Conservation (phyloP, 2,329 filamentous ascomycete species). For the Venturia nashicola region DNA sequence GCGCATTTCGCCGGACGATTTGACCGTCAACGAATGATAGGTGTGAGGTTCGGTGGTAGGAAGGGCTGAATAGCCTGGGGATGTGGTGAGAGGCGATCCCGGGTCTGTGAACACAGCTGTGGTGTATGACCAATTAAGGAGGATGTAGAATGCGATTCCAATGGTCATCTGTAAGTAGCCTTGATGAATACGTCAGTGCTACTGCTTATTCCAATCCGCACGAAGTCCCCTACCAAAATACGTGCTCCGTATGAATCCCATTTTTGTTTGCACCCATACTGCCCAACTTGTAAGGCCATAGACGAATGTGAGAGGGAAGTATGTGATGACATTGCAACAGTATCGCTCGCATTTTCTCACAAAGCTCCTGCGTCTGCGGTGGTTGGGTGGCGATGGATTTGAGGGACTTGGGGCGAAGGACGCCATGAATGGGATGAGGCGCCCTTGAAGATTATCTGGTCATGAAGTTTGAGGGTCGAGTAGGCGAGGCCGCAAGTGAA, state of each 20-base stretch:
- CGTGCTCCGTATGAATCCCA: constrained; percentile 30
- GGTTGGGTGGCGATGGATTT: background rate
- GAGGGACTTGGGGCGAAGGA: background rate
- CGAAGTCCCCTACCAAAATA: background rate
- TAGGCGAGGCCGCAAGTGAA: background rate
- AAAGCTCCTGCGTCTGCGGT: constrained; percentile 7
- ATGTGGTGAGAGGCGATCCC: constrained; percentile 46
- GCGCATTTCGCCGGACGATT: constrained; percentile 71
- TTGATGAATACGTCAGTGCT: constrained; percentile 24
- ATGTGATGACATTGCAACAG: constrained; percentile 68
- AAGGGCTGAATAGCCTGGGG: constrained; percentile 56
- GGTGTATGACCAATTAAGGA: constrained; percentile 84
- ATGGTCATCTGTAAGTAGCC: constrained; percentile 42
- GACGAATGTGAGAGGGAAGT: constrained; percentile 80
- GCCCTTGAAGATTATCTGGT: background rate
- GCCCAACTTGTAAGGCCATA: constrained; percentile 90
- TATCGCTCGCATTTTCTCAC: constrained; percentile 47
- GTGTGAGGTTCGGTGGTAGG: constrained; percentile 56
- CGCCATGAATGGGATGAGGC: background rate
- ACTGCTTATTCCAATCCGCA: constrained; percentile 3
- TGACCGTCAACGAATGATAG: constrained; percentile 77
- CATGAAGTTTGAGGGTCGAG: background rate
- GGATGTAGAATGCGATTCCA: constrained; percentile 58
- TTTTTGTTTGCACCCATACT: constrained; percentile 69
- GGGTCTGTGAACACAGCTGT: constrained; percentile 87